Evolutionary conservation across 345 rosid genomes (phyloP), one percentile per base, ranked within the genome.

Genomic region (Anastatica hierochuntica): DNA sequence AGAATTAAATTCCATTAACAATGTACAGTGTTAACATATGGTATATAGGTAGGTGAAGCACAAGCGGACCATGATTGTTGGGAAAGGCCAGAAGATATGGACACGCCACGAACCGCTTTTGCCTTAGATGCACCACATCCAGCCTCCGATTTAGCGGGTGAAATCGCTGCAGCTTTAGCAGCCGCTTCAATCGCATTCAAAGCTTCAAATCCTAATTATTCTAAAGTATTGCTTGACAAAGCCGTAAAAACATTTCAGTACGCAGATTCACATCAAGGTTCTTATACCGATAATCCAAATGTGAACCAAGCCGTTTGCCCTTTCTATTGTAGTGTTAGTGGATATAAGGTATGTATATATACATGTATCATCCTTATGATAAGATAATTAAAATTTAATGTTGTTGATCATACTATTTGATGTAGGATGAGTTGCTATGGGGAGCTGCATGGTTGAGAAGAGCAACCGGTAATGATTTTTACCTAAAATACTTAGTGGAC

Each of bases 31-130:
- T 6, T 29, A 3, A 20, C 36, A 43, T 6, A 24, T 63, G 30
- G 26, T 38, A 20, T 43, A 9, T 31, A 63, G 53, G 82, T 78
- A 3, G 97, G 86, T 9, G 84, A 84, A 17, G 84, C 84, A 14
- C 53, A 63, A 42, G 16, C 67, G 19, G 97, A 84, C 24, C 95
- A 84, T 60, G 6, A 60, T 37, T 84, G 95, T 57, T 87, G 96
- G 95, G 79, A 87, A 63, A 80, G 96, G 63, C 96, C 96, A 1
- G 92, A 86, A 69, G 96, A 90, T 56, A 90, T 90, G 94, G 95
- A 87, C 70, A 86, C 96, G 0, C 82, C 84, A 13, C 70, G 98
- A 44, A 90, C 79, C 12, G 72, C 84, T 12, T 90, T 70, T 56
- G 79, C 71, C 13, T 70, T 87, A 16, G 71, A 76, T 10, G 34